Conservation (phyloP, 78 protist genomes). For the Isochrysis galbana region DNA sequence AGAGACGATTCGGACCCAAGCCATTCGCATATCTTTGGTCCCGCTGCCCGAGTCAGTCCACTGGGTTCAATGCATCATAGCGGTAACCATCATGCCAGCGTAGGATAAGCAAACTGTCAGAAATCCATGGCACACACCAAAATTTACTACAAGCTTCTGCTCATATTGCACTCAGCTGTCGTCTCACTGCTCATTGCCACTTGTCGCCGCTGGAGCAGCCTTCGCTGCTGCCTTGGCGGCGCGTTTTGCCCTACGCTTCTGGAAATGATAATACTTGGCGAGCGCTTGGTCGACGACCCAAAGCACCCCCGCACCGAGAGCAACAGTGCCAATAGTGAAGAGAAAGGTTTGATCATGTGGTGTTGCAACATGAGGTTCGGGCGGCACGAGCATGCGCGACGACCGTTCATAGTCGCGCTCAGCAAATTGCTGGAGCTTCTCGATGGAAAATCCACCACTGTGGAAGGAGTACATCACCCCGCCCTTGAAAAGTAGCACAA, state of each 20-base stretch:
- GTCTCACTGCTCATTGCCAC: no score
- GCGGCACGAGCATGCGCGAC: constrained; percentile 11
- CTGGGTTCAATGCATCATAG: no score
- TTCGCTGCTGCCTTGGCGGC: neutral
- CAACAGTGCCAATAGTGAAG: neutral
- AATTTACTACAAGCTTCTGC: no score
- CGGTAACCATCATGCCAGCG: no score
- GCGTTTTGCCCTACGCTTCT: neutral
- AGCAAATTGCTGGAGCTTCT: neutral
- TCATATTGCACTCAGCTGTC: no score
- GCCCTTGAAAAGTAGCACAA: neutral
- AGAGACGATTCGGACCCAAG: no score
- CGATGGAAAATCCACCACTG: neutral
- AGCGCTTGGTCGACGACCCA: constrained; percentile 2
- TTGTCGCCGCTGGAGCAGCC: no score
- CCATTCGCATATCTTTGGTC: no score
- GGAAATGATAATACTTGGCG: neutral
- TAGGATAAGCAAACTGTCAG: no score
- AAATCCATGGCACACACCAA: no score
- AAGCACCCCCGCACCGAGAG: neutral
- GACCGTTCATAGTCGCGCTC: neutral
- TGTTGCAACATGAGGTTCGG: constrained; percentile 23
- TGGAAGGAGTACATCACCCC: constrained; percentile 33
- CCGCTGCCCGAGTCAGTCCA: no score
- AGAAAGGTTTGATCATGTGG: constrained; percentile 25